Conservation (phyloP, 1,139 yeast genomes). For the Hyphopichia buzzinii region DNA sequence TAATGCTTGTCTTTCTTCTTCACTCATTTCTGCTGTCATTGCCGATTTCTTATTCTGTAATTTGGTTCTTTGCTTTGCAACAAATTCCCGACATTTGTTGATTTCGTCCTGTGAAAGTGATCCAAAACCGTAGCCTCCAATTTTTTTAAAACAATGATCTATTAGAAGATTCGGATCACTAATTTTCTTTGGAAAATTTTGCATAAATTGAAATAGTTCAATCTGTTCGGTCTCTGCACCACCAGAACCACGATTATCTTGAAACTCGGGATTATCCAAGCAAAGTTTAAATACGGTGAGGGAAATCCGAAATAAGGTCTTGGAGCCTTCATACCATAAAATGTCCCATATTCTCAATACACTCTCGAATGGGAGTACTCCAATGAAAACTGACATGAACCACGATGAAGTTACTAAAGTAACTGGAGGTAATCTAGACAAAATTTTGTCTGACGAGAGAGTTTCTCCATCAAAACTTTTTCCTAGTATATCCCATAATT, state of each 20-base stretch:
- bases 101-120: conserved; percentile 81
- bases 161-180: conserved; percentile 70
- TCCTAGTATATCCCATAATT: conserved; percentile 63
- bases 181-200: conserved; percentile 72
- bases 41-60: conserved; percentile 39
- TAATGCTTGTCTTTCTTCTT: conserved; percentile 39
- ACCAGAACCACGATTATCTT: conserved; percentile 13
- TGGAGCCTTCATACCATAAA: conserved; percentile 87
- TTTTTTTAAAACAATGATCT: conserved; percentile 71
- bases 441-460: conserved; percentile 56
- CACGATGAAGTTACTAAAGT: conserved; percentile 93
- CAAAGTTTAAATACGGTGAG: conserved; percentile 78
- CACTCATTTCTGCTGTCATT: conserved; percentile 36
- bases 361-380: conserved; percentile 82
- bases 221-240: conserved; percentile 59
- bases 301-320: conserved; percentile 79
- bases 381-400: conserved; percentile 96
- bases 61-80: conserved; percentile 55
- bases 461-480: conserved; percentile 41
- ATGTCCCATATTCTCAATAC: conserved; percentile 93
- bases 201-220: conserved; percentile 85
- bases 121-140: conserved; percentile 67
- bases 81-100: conserved; percentile 72
- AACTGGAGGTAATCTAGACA: conserved; percentile 80
- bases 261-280: conserved; percentile 56